Evolutionary conservation across 2,329 filamentous ascomycete species (phyloP).

Genomic region (Diaporthe ampelina): DNA sequence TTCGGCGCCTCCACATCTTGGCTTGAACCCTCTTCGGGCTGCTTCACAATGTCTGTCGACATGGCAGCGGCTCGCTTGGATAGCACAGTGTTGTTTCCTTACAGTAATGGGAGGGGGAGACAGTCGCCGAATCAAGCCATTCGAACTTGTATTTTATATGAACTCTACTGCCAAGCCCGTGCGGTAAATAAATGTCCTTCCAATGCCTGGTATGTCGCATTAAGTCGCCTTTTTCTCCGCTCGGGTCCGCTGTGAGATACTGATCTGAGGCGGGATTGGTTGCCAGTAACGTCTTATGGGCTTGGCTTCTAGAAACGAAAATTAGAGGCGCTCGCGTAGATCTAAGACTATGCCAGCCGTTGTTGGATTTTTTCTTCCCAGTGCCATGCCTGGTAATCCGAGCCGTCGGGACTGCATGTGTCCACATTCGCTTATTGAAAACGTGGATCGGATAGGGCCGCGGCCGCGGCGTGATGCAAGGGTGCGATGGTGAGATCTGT

Average conservation of each 20-base stretch:
- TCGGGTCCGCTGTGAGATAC: neutral
- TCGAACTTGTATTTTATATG: neutral
- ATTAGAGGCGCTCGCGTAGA: neutral
- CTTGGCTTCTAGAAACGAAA: neutral
- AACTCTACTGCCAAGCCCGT: neutral
- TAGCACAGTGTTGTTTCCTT: neutral
- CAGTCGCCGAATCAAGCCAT: neutral
- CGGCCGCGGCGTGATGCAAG: constrained; percentile 9
- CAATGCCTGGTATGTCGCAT: neutral
- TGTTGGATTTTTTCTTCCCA: neutral
- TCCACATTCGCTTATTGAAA: neutral
- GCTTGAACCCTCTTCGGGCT: neutral
- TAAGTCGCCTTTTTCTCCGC: constrained; percentile 13
- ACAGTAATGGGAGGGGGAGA: neutral
- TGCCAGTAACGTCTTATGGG: neutral
- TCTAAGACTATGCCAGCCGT: neutral
- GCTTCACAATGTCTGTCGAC: constrained; percentile 10
- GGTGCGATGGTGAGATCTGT: constrained; percentile 25
- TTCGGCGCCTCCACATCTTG: constrained; percentile 19
- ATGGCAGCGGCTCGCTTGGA: neutral
- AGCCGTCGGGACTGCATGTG: neutral
- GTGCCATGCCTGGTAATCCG: neutral
- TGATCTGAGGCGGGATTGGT: constrained; percentile 12
- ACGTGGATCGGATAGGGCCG: constrained; percentile 18
- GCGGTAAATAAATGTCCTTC: neutral